Conservation (phyloP, 495 filamentous ascomycete species). For the Annulohypoxylon moriforme region DNA sequence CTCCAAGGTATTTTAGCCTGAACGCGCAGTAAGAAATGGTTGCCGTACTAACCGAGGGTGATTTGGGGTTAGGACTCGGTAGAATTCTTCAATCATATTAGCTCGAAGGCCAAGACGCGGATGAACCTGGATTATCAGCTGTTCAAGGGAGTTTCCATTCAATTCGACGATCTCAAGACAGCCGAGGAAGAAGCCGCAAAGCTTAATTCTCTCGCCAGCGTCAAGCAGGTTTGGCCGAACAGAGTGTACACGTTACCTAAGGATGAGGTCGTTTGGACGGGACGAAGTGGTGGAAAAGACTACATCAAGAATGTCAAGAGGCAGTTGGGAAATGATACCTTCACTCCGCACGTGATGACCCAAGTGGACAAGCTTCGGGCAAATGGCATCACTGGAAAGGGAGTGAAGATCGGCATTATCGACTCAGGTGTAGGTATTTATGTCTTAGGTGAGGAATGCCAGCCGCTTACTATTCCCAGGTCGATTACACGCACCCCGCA, state of each 20-base stretch:
- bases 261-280: constrained; percentile 59
- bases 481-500: constrained; percentile 68
- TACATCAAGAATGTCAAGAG: constrained; percentile 48
- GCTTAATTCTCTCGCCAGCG: constrained; percentile 53
- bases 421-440: constrained; percentile 59
- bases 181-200: constrained; percentile 54
- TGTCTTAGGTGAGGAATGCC: neutral
- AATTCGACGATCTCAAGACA: constrained; percentile 56
- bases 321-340: constrained; percentile 51
- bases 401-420: constrained; percentile 61
- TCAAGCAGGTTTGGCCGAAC: constrained; percentile 62
- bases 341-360: constrained; percentile 59
- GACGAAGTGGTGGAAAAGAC: constrained; percentile 44
- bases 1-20: constrained; percentile 51
- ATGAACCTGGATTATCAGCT: constrained; percentile 59
- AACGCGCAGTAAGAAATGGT: neutral
- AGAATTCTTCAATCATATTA: constrained; percentile 53
- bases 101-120: constrained; percentile 55
- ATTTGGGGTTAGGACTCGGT: constrained; percentile 50
- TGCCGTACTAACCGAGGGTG: constrained; percentile 27
- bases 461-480: constrained; percentile 47
- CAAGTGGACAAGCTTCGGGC: constrained; percentile 62
- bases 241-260: constrained; percentile 55
- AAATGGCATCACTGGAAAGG: constrained; percentile 56
- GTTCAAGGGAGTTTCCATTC: constrained; percentile 62